Evolutionary conservation across 2,329 filamentous ascomycete species (phyloP).

Genomic region (Fusarium coicis): DNA sequence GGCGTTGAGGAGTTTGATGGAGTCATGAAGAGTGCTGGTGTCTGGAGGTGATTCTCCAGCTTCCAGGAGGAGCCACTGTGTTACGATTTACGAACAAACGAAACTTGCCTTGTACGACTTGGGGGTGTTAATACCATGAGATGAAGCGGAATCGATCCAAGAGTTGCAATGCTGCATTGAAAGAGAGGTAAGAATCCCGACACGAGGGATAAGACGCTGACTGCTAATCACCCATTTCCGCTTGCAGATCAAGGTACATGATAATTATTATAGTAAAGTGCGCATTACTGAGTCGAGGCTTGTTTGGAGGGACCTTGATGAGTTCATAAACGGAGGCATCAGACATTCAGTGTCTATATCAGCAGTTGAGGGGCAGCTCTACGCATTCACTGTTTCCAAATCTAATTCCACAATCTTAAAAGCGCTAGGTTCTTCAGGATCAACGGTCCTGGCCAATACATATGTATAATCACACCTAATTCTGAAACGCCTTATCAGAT

Average conservation of each 20-base stretch:
- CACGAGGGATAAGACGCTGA: neutral
- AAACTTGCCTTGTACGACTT: constrained; percentile 11
- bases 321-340: neutral
- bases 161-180: neutral
- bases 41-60: constrained; percentile 71
- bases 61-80: neutral
- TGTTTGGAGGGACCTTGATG: neutral
- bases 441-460: constrained; percentile 24
- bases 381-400: neutral
- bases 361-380: neutral
- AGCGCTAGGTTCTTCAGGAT: constrained; percentile 20
- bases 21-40: constrained; percentile 85
- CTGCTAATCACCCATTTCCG: constrained; percentile 2
- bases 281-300: neutral
- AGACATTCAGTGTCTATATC: neutral
- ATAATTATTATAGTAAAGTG: neutral
- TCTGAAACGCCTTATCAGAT: constrained; percentile 46
- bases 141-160: neutral
- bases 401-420: constrained; percentile 13
- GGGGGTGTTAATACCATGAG: constrained; percentile 2
- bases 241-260: neutral
- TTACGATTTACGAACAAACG: constrained; percentile 35
- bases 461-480: constrained; percentile 35
- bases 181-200: constrained; percentile 12
- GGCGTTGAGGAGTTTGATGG: constrained; percentile 83